These are phyloP conservation scores for Ettlia oleoabundans DNA, from an alignment of 139 green algal species.

Conservation along the genomic window DNA sequence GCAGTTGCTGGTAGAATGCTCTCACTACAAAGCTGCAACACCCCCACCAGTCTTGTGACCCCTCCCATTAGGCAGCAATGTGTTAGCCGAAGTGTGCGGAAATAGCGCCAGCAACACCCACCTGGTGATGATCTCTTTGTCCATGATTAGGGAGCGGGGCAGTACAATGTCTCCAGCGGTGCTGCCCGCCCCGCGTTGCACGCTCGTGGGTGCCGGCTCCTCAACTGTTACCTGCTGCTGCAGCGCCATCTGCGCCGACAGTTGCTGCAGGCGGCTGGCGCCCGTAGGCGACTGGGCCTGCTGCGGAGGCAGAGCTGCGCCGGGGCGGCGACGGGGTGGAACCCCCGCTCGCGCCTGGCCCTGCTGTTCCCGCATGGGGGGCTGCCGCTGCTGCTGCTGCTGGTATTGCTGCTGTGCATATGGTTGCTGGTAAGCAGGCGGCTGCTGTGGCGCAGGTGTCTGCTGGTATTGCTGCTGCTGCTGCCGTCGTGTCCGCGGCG, in stretches of 20 bases:
- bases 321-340: neutral
- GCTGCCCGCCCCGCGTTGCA: neutral
- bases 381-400: neutral
- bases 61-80: too few relatives aligned
- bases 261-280: neutral
- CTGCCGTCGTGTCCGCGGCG: too few relatives aligned
- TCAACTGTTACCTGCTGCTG: neutral
- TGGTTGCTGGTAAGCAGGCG: neutral
- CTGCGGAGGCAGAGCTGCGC: neutral
- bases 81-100: too few relatives aligned
- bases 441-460: neutral
- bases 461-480: constrained; percentile 8
- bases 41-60: too few relatives aligned
- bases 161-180: neutral
- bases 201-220: neutral
- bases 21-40: neutral
- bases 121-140: constrained; percentile 50
- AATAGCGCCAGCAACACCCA: too few relatives aligned
- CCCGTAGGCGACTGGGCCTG: neutral
- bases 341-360: neutral
- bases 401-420: neutral
- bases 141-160: constrained; percentile 33
- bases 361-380: constrained; percentile 5
- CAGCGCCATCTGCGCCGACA: neutral
- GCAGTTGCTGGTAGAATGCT: neutral